Conservation (phyloP, 192 early-diverging fungal genomes). For the Backusella mclennaniae region DNA sequence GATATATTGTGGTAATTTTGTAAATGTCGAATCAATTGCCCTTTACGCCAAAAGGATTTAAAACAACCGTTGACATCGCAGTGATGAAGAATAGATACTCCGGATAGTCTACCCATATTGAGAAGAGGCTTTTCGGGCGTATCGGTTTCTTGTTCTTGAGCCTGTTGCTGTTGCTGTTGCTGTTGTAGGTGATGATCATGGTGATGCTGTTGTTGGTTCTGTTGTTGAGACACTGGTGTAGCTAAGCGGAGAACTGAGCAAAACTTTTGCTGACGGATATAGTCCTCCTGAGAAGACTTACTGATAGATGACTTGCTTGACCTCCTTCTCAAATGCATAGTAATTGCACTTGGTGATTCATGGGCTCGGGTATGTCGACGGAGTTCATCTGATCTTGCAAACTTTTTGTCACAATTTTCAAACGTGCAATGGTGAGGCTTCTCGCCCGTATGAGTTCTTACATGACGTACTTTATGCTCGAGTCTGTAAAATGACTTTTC, state of each 20-base stretch:
- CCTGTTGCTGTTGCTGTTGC: neutral
- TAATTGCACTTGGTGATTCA: constrained; percentile 31
- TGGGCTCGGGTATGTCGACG: constrained; percentile 45
- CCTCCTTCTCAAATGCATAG: constrained; percentile 17
- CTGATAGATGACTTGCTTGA: constrained; percentile 8
- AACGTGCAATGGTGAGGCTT: constrained; percentile 76
- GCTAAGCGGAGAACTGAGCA: constrained; percentile 31
- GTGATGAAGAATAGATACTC: constrained; percentile 25
- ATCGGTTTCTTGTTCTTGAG: too few species aligned
- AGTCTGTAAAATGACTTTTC: constrained; percentile 72
- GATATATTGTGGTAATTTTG: constrained; percentile 23
- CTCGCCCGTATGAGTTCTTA: constrained; percentile 81
- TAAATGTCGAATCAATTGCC: constrained; percentile 31
- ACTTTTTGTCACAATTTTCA: constrained; percentile 70
- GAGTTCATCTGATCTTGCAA: constrained; percentile 78
- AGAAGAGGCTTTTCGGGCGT: neutral
- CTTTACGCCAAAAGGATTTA: constrained; percentile 36
- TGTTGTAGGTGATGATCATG: neutral
- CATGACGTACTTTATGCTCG: constrained; percentile 81
- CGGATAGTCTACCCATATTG: neutral
- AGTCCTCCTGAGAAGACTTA: constrained; percentile 27
- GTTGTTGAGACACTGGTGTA: neutral
- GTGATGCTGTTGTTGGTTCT: too few species aligned
- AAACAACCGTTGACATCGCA: constrained; percentile 26
- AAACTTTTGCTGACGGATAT: constrained; percentile 21